Conservation (phyloP, 495 filamentous ascomycete species). For the Hyaloscypha variabilis region DNA sequence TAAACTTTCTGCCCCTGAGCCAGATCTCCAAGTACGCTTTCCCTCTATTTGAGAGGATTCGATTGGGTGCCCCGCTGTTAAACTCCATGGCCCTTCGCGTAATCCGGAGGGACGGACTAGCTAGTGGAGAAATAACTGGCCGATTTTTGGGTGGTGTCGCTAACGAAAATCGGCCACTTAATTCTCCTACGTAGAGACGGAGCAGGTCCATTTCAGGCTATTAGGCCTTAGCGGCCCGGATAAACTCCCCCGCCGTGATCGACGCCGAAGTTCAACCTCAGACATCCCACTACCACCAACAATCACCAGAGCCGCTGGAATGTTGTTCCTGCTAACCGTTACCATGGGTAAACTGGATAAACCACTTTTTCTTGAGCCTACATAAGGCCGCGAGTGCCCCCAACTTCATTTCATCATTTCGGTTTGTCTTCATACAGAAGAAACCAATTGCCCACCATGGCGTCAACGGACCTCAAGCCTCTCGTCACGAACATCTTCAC, state of each 20-base stretch:
- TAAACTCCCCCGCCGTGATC: constrained; percentile 2
- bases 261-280: background rate
- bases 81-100: no score
- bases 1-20: no score
- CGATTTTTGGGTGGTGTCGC: no score
- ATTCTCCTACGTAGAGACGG: background rate
- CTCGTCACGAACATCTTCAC: constrained; percentile 71
- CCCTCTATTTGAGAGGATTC: no score
- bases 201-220: constrained; percentile 1
- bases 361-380: background rate
- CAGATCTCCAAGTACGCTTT: no score
- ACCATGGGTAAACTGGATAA: constrained; percentile 12
- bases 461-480: constrained; percentile 35
- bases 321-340: constrained; percentile 3
- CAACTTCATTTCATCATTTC: background rate
- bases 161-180: no score
- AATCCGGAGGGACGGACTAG: no score
- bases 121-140: no score
- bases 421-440: background rate
- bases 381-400: background rate
- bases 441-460: constrained; percentile 7
- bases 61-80: no score
- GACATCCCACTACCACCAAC: background rate
- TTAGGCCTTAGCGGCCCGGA: background rate
- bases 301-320: background rate